Conservation (phyloP, 176 grass and related monocot species). For the Lolium perenne region DNA sequence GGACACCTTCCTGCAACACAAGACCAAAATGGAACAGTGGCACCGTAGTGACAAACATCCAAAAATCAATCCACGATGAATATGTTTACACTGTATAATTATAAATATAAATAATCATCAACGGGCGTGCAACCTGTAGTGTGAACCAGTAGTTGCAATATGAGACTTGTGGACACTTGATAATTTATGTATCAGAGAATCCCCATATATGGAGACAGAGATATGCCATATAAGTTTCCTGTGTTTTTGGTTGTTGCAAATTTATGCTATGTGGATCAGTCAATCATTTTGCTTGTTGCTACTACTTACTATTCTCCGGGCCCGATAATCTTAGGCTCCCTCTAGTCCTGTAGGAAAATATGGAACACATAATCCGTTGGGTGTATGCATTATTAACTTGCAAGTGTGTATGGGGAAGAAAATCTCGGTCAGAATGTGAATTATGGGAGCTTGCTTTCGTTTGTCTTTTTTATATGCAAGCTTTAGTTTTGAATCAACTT, state of each 20-base stretch:
- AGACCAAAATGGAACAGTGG: slow-evolving; percentile 41
- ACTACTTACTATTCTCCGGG: background rate
- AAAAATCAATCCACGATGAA: background rate
- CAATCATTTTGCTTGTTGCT: background rate
- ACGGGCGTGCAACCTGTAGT: background rate
- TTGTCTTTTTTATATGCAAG: too few relatives aligned
- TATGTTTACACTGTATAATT: background rate
- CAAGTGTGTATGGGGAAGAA: too few relatives aligned
- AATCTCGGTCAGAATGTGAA: background rate
- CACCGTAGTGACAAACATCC: slow-evolving; percentile 1
- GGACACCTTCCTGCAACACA: slow-evolving; percentile 54
- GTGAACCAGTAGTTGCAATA: too few relatives aligned
- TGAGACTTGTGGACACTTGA: too few relatives aligned
- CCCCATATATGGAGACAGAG: background rate
- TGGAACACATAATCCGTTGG: background rate
- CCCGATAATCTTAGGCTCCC: background rate
- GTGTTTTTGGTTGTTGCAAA: background rate
- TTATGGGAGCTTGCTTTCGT: background rate
- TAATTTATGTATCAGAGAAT: background rate
- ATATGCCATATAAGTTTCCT: slow-evolving; percentile 9
- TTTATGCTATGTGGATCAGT: background rate
- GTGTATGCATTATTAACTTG: too few relatives aligned
- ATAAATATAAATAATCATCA: slow-evolving; percentile 32
- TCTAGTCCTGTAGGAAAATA: background rate
- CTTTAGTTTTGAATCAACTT: too few relatives aligned